These are phyloP conservation scores for Fusarium palustre DNA, from an alignment of 2,329 filamentous ascomycete species.

Conservation along the genomic window DNA sequence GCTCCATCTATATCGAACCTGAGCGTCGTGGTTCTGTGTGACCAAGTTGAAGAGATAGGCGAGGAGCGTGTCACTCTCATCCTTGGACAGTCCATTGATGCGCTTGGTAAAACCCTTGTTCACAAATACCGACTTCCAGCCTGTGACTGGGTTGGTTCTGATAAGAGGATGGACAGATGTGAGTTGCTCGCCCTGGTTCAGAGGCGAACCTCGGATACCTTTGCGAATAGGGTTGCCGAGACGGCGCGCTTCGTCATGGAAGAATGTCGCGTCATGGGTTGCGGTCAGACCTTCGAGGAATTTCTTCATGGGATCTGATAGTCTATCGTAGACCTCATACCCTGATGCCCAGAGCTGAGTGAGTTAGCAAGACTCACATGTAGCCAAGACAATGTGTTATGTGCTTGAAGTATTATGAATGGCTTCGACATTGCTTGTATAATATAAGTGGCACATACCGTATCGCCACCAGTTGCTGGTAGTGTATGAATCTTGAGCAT, in stretches of 20 bases:
- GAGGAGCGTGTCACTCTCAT: slow-evolving; percentile 66
- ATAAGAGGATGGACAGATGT: slow-evolving; percentile 65
- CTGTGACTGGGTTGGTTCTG: slow-evolving; percentile 70
- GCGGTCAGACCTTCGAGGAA: slow-evolving; percentile 63
- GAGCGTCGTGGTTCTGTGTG: slow-evolving; percentile 67
- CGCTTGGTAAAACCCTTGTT: slow-evolving; percentile 64
- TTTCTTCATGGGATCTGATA: slow-evolving; percentile 60
- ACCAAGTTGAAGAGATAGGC: slow-evolving; percentile 61
- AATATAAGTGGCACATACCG: slow-evolving; percentile 47
- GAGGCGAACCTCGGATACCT: slow-evolving; percentile 63
- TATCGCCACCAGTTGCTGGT: slow-evolving; percentile 68
- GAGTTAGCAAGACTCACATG: slow-evolving; percentile 48
- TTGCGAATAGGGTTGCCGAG: slow-evolving; percentile 60
- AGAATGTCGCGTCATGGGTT: slow-evolving; percentile 60
- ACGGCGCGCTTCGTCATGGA: slow-evolving; percentile 61
- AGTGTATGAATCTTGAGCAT: slow-evolving; percentile 68
- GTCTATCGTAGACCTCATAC: slow-evolving; percentile 68
- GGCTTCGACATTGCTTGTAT: background rate
- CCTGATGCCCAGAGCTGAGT: slow-evolving; percentile 70
- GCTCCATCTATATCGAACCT: slow-evolving; percentile 66
- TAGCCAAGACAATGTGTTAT: background rate
- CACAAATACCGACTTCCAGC: slow-evolving; percentile 67
- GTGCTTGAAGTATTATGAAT: background rate
- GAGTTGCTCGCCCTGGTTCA: slow-evolving; percentile 67
- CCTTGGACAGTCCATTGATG: slow-evolving; percentile 66